Evolutionary conservation across 441 rosid species (phyloP), one percentile per base, ranked within the genome.

Genomic region (Pelargonium cotyledonis): DNA sequence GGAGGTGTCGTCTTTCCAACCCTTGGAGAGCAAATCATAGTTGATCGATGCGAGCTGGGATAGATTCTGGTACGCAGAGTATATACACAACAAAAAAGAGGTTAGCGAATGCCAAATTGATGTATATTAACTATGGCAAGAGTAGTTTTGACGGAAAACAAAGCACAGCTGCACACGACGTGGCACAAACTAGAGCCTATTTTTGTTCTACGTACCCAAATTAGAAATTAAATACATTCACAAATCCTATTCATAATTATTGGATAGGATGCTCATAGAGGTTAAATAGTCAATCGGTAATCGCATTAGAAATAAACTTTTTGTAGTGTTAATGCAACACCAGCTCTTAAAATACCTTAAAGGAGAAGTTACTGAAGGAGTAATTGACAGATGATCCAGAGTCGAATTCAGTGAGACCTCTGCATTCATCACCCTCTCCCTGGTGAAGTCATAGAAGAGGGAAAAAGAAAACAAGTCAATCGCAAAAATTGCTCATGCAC

Each of bases 331-430:
- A 57, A 6, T 57, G 14, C 51, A 69, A 31, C 6, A 21, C 23
- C 35, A 11, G 23, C 5, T 11, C 65, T 21, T 60, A 67, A 5
- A 19, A 70, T 90, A 90, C 99, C 99, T 95, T 95, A 72, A 88
- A 95, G 8, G 98, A 95, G 81, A 95, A 92, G 81, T 95, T 92
- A 83, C 99, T 95, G 78, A 95, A 95, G 31, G 99, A 89, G 78
- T 92, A 92, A 78, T 92, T 85, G 80, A 87, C 86, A 31, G 88
- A 81, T 65, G 88, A 81, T 35, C 84, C 81, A 19, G 96, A 85
- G 63, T 90, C 96, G 2, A 89, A 89, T 69, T 89, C 97, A 43
- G 90, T 72, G 49, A 76, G 89, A 40, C 92, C 91, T 66, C 78
- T 90, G 76, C 80, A 81, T 81, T 89, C 94, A 83, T 91, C 96